Percentiles rank a stretch among this genome's conserved stretches.
phyloP scores from a whole-genome alignment of 2,329 filamentous ascomycete genomes.

The Calycina marina region DNA sequence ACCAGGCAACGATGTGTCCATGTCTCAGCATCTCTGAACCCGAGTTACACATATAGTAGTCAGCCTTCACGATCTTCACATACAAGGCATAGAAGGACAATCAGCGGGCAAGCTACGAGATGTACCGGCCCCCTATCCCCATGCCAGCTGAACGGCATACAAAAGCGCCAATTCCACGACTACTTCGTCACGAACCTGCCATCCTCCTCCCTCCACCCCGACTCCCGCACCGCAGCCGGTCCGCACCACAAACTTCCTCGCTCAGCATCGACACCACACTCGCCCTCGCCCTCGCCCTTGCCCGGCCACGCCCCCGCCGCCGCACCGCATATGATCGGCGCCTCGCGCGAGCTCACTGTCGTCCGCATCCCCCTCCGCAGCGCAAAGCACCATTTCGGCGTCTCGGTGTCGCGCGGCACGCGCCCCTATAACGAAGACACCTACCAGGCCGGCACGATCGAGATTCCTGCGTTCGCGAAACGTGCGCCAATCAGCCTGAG shows the following conservation, averaged over 20 bases:
- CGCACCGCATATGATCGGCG: slow-evolving; percentile 43
- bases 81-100: too few relatives aligned
- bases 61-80: slow-evolving; percentile 1
- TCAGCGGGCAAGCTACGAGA: slow-evolving; percentile 1
- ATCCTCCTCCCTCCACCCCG: slow-evolving; percentile 82
- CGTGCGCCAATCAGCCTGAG: slow-evolving; percentile 51
- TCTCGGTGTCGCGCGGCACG: slow-evolving; percentile 62
- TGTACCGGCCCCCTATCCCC: not conserved
- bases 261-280: slow-evolving; percentile 69
- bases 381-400: slow-evolving; percentile 93
- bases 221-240: slow-evolving; percentile 48
- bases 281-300: slow-evolving; percentile 33
- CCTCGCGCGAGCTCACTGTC: slow-evolving; percentile 68
- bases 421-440: slow-evolving; percentile 87
- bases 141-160: slow-evolving; percentile 2
- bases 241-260: slow-evolving; percentile 78
- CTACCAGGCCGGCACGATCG: slow-evolving; percentile 85
- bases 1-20: not conserved
- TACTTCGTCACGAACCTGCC: slow-evolving; percentile 97
- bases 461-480: slow-evolving; percentile 84
- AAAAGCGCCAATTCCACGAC: slow-evolving; percentile 53
- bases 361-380: slow-evolving; percentile 87
- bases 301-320: slow-evolving; percentile 40
- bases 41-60: slow-evolving; percentile 4
- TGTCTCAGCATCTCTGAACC: slow-evolving; percentile 2